Evolutionary conservation across 2,329 filamentous ascomycete species (phyloP).

Genomic region (Bipolaris cookei): DNA sequence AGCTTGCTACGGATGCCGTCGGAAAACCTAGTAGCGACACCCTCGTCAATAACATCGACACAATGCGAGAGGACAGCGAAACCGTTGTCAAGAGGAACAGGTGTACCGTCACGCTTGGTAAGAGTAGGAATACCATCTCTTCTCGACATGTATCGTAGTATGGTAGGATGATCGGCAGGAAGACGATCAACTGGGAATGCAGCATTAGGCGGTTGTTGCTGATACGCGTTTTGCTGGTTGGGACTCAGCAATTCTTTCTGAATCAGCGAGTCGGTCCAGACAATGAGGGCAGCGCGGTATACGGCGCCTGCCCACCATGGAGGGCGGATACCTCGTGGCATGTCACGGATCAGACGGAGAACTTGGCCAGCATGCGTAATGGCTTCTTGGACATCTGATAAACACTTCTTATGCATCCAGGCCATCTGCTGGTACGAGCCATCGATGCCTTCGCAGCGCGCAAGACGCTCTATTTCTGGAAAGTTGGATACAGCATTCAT

Average conservation of each 20-base stretch:
- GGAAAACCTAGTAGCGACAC: slow-evolving; percentile 59
- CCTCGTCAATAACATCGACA: slow-evolving; percentile 61
- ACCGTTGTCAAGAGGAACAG: slow-evolving; percentile 56
- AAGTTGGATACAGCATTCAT: slow-evolving; percentile 73
- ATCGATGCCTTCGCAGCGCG: slow-evolving; percentile 65
- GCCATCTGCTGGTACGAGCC: slow-evolving; percentile 62
- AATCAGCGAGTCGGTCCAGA: slow-evolving; percentile 61
- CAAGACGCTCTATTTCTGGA: slow-evolving; percentile 69
- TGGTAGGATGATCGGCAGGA: slow-evolving; percentile 58
- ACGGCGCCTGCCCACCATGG: slow-evolving; percentile 75
- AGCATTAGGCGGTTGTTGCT: slow-evolving; percentile 44
- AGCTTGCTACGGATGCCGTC: slow-evolving; percentile 63
- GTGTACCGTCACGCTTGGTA: slow-evolving; percentile 57
- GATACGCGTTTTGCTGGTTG: slow-evolving; percentile 47
- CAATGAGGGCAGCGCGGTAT: slow-evolving; percentile 62
- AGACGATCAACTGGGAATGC: slow-evolving; percentile 60
- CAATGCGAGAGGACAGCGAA: slow-evolving; percentile 59
- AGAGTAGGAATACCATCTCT: slow-evolving; percentile 61
- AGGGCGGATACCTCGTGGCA: slow-evolving; percentile 66
- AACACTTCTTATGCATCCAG: slow-evolving; percentile 66
- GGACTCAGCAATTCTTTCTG: slow-evolving; percentile 55
- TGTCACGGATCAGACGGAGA: slow-evolving; percentile 64
- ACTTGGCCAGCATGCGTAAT: slow-evolving; percentile 73
- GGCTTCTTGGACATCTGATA: slow-evolving; percentile 67
- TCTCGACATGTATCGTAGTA: slow-evolving; percentile 60